These are phyloP conservation scores for Aspergillus heteromorphus DNA, from an alignment of 495 filamentous ascomycete genomes.

Conservation along the genomic window DNA sequence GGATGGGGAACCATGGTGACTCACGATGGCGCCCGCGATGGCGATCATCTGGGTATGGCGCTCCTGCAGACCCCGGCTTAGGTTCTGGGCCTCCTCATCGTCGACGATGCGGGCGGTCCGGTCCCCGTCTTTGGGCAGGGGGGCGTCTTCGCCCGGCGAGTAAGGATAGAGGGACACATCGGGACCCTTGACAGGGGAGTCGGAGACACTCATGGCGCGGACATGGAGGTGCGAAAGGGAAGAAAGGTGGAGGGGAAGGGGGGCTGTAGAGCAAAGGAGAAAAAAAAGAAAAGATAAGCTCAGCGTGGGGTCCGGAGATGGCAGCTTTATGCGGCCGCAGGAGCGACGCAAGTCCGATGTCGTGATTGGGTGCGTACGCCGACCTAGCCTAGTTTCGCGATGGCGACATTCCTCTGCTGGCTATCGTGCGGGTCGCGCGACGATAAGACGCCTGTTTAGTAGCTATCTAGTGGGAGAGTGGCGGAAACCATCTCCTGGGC, in stretches of 20 bases:
- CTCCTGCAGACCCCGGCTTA: conserved; percentile 32
- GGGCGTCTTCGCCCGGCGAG: not conserved
- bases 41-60: conserved; percentile 57
- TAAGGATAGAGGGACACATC: not conserved
- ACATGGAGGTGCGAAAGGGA: not conserved
- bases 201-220: not conserved
- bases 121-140: not conserved
- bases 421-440: too few species aligned
- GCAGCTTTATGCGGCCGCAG: not conserved
- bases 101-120: conserved; percentile 7
- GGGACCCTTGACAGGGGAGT: not conserved
- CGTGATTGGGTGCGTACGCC: too few species aligned
- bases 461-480: too few species aligned
- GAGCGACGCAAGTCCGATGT: not conserved
- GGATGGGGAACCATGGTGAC: not conserved
- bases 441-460: too few species aligned
- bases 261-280: not conserved
- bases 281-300: not conserved
- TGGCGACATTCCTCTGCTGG: too few species aligned
- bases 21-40: conserved; percentile 52
- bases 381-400: too few species aligned
- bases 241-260: too few species aligned
- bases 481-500: too few species aligned
- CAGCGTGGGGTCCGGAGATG: not conserved
- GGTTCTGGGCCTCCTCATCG: conserved; percentile 14